phyloP scores from a whole-genome alignment of 768 basidiomycete genomes.

The Phylloporus scabripes region DNA sequence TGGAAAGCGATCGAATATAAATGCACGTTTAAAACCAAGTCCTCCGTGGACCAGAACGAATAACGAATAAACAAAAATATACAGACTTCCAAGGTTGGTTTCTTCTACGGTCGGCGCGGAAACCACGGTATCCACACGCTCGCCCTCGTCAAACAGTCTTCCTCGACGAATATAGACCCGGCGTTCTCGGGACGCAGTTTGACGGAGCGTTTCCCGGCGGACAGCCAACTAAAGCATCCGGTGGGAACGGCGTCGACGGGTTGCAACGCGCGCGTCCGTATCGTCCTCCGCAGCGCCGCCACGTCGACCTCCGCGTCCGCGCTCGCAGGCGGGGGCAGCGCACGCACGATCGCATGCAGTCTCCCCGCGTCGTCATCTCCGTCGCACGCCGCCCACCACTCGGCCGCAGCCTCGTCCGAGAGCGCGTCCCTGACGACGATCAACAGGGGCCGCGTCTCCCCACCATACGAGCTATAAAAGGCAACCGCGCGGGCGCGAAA shows the following conservation, averaged over 20 bases:
- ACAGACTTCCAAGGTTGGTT: neutral
- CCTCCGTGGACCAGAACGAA: neutral
- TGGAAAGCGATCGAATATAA: neutral
- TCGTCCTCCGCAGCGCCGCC: constrained; percentile 7
- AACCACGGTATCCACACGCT: constrained; percentile 16
- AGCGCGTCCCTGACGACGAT: constrained; percentile 20
- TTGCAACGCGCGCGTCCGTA: constrained; percentile 21
- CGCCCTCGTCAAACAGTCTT: constrained; percentile 13
- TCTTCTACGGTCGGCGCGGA: neutral
- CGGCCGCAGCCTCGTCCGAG: constrained; percentile 15
- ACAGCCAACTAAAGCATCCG: constrained; percentile 22
- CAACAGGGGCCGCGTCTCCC: constrained; percentile 24
- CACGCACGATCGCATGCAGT: constrained; percentile 20
- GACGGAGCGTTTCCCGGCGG: constrained; percentile 3
- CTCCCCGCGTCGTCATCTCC: constrained; percentile 4
- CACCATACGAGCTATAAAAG: constrained; percentile 22
- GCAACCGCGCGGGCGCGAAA: constrained; percentile 11
- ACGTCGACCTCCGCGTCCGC: constrained; percentile 2
- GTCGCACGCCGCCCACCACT: constrained; percentile 18
- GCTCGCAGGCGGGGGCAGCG: constrained; percentile 12
- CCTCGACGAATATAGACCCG: neutral
- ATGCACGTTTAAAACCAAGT: neutral
- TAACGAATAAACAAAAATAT: neutral
- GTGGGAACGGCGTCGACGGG: constrained; percentile 16
- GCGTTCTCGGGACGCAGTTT: constrained; percentile 1